These are phyloP conservation scores for Alternaria triticimaculans DNA, from an alignment of 2,329 filamentous ascomycete species.

Conservation along the genomic window DNA sequence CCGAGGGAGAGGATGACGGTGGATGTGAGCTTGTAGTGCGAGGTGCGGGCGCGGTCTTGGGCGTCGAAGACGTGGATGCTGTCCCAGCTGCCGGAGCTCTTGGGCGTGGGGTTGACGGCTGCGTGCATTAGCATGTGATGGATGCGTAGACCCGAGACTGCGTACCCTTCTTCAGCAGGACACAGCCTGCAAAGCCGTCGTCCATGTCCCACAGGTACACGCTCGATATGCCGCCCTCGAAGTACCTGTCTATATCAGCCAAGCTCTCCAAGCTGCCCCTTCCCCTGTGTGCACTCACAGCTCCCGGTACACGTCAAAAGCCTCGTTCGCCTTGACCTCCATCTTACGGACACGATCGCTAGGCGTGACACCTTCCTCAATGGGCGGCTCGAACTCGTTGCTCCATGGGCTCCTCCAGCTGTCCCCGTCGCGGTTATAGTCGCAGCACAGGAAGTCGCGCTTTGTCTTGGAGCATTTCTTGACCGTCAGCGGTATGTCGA, in stretches of 20 bases:
- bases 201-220: conserved; percentile 99
- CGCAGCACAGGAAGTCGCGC: conserved; percentile 96
- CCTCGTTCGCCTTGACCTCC: conserved; percentile 92
- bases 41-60: conserved; percentile 86
- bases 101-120: conserved; percentile 71
- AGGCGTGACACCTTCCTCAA: conserved; percentile 83
- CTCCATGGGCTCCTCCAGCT: conserved; percentile 99
- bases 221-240: conserved; percentile 93
- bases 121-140: conserved; percentile 26
- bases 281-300: conserved; percentile 58
- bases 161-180: conserved; percentile 91
- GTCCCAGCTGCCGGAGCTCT: conserved; percentile 87
- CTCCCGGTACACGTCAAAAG: conserved; percentile 95
- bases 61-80: conserved; percentile 99
- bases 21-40: conserved; percentile 96
- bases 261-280: not conserved
- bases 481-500: conserved; percentile 91
- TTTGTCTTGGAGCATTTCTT: conserved; percentile 86
- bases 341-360: conserved; percentile 91
- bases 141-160: conserved; percentile 9
- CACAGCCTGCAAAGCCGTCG: conserved; percentile 95
- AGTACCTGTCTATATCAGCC: conserved; percentile 65
- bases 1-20: conserved; percentile 93
- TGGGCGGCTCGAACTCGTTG: conserved; percentile 94
- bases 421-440: conserved; percentile 99